phyloP scores from a whole-genome alignment of 139 green algal genomes.

The Limnomonas spitsbergensis region DNA sequence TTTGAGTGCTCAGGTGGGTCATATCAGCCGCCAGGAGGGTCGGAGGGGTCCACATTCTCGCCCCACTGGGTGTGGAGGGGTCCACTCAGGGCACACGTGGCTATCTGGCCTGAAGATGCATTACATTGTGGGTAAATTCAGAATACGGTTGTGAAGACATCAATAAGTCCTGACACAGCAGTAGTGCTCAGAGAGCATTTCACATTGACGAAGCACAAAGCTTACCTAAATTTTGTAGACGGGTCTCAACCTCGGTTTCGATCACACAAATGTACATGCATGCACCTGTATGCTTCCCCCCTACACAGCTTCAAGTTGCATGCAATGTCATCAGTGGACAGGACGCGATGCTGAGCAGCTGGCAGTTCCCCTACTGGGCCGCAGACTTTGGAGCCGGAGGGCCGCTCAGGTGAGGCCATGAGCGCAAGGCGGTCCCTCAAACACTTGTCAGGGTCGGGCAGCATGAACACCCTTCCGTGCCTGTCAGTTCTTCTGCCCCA shows the following conservation, averaged over 20 bases:
- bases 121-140: no score
- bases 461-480: no score
- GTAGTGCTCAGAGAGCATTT: no score
- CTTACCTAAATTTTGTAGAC: no score
- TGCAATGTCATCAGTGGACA: constrained; percentile 13
- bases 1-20: not conserved
- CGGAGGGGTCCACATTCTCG: not conserved
- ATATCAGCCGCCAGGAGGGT: not conserved
- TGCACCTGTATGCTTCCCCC: no score
- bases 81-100: no score
- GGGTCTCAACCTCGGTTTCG: no score
- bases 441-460: not conserved
- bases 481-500: not conserved
- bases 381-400: constrained; percentile 31
- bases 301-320: constrained; percentile 19
- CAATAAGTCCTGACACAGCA: no score
- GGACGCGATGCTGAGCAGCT: constrained; percentile 39
- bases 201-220: no score
- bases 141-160: no score
- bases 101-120: no score
- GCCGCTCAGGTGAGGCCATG: constrained; percentile 12
- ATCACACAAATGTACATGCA: no score
- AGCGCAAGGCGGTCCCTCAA: not conserved
- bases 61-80: not conserved
- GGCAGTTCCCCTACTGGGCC: constrained; percentile 42